These are phyloP conservation scores for Rhizophagus prolifer DNA, from an alignment of 192 early-diverging fungal genomes.

Conservation along the genomic window DNA sequence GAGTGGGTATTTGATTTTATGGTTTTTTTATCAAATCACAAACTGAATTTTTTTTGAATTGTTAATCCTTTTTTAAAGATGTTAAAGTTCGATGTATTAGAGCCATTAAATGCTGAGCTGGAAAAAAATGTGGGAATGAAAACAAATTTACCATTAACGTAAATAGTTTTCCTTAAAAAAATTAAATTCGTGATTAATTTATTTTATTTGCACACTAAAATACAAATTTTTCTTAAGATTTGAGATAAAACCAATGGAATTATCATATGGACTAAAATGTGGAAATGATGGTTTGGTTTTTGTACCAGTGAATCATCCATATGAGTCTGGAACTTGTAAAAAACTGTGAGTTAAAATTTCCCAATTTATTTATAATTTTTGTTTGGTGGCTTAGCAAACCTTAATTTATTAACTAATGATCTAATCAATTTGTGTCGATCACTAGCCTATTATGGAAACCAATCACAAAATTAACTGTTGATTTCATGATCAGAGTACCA, in stretches of 20 bases:
- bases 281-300: slow-evolving; percentile 69
- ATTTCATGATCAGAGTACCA: slow-evolving; percentile 48
- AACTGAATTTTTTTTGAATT: not conserved
- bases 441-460: slow-evolving; percentile 64
- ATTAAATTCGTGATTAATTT: not conserved
- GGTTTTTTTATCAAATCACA: not conserved
- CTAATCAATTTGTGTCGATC: not conserved
- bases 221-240: slow-evolving; percentile 38
- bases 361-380: slow-evolving; percentile 5
- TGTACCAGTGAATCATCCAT: slow-evolving; percentile 57
- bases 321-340: slow-evolving; percentile 45
- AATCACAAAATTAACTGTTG: slow-evolving; percentile 39
- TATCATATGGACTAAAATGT: slow-evolving; percentile 56
- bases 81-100: slow-evolving; percentile 55
- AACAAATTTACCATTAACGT: slow-evolving; percentile 56
- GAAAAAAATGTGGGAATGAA: slow-evolving; percentile 38
- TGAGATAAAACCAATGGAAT: slow-evolving; percentile 54
- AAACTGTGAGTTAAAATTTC: slow-evolving; percentile 44
- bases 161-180: slow-evolving; percentile 3
- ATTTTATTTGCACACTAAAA: not conserved
- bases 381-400: not conserved
- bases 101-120: slow-evolving; percentile 50
- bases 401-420: not conserved
- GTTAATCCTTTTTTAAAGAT: slow-evolving; percentile 40
- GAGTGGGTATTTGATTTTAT: slow-evolving; percentile 40